Base-by-base conservation (phyloP, 164 flowering plant species). In the Protea cynaroides region DNA sequence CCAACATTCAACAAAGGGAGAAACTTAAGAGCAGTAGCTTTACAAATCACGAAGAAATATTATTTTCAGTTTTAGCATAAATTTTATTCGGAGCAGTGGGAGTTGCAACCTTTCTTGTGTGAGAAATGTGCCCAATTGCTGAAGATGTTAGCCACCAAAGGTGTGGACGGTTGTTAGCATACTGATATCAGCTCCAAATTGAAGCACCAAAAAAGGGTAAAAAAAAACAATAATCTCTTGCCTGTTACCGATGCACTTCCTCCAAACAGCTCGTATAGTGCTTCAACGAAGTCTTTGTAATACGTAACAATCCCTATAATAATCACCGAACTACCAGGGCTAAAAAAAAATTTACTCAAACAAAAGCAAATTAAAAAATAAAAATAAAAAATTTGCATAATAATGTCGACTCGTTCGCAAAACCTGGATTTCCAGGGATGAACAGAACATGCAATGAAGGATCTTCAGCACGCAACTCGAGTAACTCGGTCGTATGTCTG, bases 341-440 rank as follows among this genome's bases (percentile, higher is more conserved):
- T 25, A 0, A 25, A n/a, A n/a, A n/a, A n/a, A n/a, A 55, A 55
- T 23, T 7, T 23, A 53, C 34, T 29, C 5, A 29, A 29, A 29
- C 2, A 29, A 55, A 19, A 24, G 11, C 24, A 1, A 23, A 19
- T 1, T 22, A 54, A 50, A 15, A 47, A 15, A 52, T 2, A 65
- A 18, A 25, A 5, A 19, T 4, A 25, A 22, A 29, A 56, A 15
- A 23, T 46, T 14, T 56, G 7, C 19, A 47, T 15, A 10, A 4
- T 11, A 8, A 34, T 9, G 34, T 5, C 34, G 34, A 5, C 2
- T 29, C 2, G 25, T n/a, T 21, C n/a, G 47, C 46, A n/a, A 15
- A 34, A 89, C 96, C 98, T 69, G 97, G 97, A 75, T 93, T 93
- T 67, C 96, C 96, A 55, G 98, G 94, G 59, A 93, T 76, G 43